phyloP scores from a whole-genome alignment of 2,329 filamentous ascomycete species.

The Sarocladiaceae sp. region DNA sequence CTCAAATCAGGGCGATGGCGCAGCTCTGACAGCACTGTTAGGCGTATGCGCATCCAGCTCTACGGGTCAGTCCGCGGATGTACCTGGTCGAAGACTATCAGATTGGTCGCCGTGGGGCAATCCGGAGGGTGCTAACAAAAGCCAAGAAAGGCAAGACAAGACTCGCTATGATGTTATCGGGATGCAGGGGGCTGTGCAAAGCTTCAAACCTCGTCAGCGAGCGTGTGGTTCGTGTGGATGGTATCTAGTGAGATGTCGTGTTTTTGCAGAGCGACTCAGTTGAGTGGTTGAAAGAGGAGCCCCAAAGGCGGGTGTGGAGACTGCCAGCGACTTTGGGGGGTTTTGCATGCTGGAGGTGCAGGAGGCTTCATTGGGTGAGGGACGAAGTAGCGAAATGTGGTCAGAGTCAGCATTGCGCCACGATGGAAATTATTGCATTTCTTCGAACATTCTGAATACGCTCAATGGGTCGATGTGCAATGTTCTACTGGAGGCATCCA shows the following conservation, averaged over 20 bases:
- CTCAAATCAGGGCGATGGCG: neutral
- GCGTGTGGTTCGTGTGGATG: slow-evolving; percentile 3
- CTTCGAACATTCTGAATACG: no score
- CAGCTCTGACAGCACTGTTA: neutral
- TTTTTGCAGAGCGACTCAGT: neutral
- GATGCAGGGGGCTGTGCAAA: slow-evolving; percentile 1
- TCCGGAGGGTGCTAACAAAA: no score
- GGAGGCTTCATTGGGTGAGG: neutral
- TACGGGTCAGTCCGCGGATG: neutral
- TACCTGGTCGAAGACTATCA: neutral
- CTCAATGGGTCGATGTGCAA: no score
- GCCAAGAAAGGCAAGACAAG: neutral
- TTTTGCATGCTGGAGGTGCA: neutral
- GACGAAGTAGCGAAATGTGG: neutral
- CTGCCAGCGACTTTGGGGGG: neutral
- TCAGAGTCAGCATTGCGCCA: slow-evolving; percentile 4
- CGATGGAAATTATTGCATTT: neutral
- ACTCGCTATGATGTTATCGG: neutral
- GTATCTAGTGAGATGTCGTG: neutral
- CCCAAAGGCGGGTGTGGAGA: neutral
- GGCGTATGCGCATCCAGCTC: neutral
- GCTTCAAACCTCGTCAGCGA: neutral
- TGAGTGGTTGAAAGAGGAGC: neutral
- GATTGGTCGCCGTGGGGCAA: no score
- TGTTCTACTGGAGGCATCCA: no score